These are phyloP conservation scores for Aaosphaeria pasadenensis DNA, from an alignment of 2,329 filamentous ascomycete genomes.

Conservation along the genomic window DNA sequence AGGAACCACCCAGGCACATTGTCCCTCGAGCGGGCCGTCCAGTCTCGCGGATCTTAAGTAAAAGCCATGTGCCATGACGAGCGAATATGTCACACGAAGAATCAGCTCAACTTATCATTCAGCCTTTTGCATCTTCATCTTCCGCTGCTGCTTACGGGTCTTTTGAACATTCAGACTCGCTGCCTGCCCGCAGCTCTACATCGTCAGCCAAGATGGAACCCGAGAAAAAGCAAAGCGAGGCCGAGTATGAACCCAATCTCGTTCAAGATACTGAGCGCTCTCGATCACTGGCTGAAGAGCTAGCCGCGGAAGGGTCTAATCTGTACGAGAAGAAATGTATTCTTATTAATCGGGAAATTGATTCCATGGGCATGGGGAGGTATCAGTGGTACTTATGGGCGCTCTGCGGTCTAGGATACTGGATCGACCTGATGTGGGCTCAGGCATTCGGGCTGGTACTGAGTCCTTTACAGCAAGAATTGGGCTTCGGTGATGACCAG, in stretches of 20 bases:
- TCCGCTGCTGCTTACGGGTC: too few species aligned
- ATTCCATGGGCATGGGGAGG: conserved; percentile 51
- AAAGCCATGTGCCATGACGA: too few species aligned
- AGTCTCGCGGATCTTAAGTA: too few species aligned
- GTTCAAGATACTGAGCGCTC: neutral
- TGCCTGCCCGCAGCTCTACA: too few species aligned
- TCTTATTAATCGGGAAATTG: conserved; percentile 49
- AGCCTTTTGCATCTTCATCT: too few species aligned
- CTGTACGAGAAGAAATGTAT: conserved; percentile 45
- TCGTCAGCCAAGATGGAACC: too few species aligned
- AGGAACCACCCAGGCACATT: too few species aligned
- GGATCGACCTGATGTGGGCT: conserved; percentile 57
- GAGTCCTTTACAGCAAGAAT: conserved; percentile 54
- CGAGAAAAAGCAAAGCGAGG: too few species aligned
- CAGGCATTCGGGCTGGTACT: conserved; percentile 57
- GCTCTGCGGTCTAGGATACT: conserved; percentile 54
- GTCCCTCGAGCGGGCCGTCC: too few species aligned
- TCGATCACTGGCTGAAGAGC: neutral
- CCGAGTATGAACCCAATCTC: neutral
- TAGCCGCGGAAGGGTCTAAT: conserved; percentile 10
- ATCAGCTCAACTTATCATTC: too few species aligned
- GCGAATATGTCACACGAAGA: too few species aligned
- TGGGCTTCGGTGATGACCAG: conserved; percentile 48
- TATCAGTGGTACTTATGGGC: conserved; percentile 55
- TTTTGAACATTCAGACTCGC: too few species aligned